Conservation (phyloP, 2,329 filamentous ascomycete genomes). For the Penicillium sp. region DNA sequence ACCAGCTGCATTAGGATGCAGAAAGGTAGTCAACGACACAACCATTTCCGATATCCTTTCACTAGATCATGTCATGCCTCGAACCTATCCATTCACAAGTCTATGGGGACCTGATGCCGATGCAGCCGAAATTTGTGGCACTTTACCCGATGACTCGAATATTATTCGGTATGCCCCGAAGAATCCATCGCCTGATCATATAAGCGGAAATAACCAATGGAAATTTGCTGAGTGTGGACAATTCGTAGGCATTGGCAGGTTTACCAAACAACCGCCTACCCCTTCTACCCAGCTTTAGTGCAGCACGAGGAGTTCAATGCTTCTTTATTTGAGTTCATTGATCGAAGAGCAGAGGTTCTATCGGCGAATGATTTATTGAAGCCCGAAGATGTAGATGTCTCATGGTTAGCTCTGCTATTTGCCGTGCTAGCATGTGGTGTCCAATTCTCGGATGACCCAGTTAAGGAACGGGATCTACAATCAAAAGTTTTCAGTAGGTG, state of each 20-base stretch:
- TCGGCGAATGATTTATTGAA: constrained; percentile 6
- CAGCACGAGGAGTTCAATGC: constrained; percentile 5
- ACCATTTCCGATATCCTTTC: constrained; percentile 15
- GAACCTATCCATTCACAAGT: constrained; percentile 28
- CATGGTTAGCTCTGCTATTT: constrained; percentile 29
- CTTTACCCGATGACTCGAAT: constrained; percentile 28
- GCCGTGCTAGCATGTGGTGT: constrained; percentile 28
- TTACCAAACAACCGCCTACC: constrained; percentile 23
- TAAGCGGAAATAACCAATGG: background rate
- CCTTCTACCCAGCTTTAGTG: constrained; percentile 26
- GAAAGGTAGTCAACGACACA: background rate
- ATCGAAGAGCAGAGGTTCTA: background rate
- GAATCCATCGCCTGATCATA: too few relatives aligned
- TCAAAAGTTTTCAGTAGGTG: constrained; percentile 28
- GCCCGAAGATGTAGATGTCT: constrained; percentile 11
- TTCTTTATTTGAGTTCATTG: background rate
- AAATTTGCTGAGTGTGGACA: background rate
- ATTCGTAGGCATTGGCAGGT: constrained; percentile 24
- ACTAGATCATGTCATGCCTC: constrained; percentile 24
- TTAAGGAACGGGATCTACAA: constrained; percentile 26
- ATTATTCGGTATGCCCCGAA: constrained; percentile 25
- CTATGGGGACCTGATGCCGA: constrained; percentile 25
- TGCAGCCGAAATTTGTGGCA: constrained; percentile 22
- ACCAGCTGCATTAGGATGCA: constrained; percentile 11
- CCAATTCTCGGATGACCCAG: constrained; percentile 28